Evolutionary conservation across 257 asterid genomes (phyloP).

Genomic region (Lavandula angustifolia): DNA sequence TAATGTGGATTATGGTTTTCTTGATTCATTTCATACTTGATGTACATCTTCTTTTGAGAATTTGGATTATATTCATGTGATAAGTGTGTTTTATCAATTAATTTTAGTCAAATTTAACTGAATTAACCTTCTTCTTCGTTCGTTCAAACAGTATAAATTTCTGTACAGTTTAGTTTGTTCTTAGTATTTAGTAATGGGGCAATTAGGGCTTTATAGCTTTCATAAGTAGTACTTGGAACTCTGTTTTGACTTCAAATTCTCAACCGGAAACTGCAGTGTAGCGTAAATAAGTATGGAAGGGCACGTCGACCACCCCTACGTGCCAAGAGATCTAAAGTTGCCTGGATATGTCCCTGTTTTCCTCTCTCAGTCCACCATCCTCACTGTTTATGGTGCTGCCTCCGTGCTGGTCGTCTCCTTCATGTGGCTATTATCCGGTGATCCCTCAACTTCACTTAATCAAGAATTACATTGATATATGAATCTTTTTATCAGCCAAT

Average conservation of each 20-base stretch:
- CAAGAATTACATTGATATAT: background rate
- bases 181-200: background rate
- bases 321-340: conserved; percentile 67
- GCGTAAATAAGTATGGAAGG: conserved; percentile 38
- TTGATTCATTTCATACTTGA: too few relatives aligned
- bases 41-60: background rate
- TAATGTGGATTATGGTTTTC: too few relatives aligned
- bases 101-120: background rate
- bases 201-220: background rate
- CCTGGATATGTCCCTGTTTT: conserved; percentile 67
- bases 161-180: background rate
- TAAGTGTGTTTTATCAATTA: background rate
- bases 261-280: conserved; percentile 31
- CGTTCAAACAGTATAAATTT: background rate
- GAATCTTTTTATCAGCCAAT: background rate
- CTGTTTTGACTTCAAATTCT: conserved; percentile 1
- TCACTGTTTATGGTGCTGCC: conserved; percentile 53
- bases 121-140: background rate
- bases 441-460: background rate
- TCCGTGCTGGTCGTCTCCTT: conserved; percentile 59
- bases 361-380: conserved; percentile 63
- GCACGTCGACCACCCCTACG: conserved; percentile 61
- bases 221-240: background rate
- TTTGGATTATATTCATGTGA: background rate
- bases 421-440: conserved; percentile 86